Percentiles rank a stretch among this genome's conserved stretches.
phyloP scores from a whole-genome alignment of 441 rosid genomes.

The Adansonia rubrostipa region DNA sequence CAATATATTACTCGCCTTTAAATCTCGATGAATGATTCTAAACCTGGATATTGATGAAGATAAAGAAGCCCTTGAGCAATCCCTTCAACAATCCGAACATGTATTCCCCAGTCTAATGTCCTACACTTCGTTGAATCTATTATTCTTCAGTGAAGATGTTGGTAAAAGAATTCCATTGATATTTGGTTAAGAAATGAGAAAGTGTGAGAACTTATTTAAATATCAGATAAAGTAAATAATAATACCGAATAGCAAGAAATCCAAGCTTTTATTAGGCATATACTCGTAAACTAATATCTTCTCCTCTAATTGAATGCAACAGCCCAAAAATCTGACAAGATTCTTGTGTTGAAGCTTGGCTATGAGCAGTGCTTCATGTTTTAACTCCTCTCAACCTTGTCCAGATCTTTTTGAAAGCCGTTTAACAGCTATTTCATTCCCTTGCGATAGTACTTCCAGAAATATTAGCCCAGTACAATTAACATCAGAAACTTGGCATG shows the following conservation, averaged over 20 bases:
- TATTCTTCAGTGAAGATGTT: neutral
- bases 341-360: slow-evolving; percentile 54
- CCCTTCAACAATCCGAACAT: slow-evolving; percentile 32
- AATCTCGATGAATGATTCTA: slow-evolving; percentile 41
- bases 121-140: slow-evolving; percentile 8
- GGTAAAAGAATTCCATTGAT: neutral
- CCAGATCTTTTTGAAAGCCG: slow-evolving; percentile 46
- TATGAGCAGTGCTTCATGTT: slow-evolving; percentile 34
- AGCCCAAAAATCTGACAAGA: slow-evolving; percentile 50
- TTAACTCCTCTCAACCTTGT: slow-evolving; percentile 52
- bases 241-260: slow-evolving; percentile 46
- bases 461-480: neutral
- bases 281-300: slow-evolving; percentile 47
- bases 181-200: neutral
- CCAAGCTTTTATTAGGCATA: slow-evolving; percentile 51
- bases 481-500: neutral
- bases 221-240: neutral
- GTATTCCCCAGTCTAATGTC: slow-evolving; percentile 32
- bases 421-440: slow-evolving; percentile 53
- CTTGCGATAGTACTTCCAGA: slow-evolving; percentile 33
- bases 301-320: slow-evolving; percentile 46
- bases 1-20: slow-evolving; percentile 46
- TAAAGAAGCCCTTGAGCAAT: slow-evolving; percentile 47
- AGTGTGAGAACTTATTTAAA: neutral
- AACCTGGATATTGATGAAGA: slow-evolving; percentile 43